phyloP scores from a whole-genome alignment of 2,329 filamentous ascomycete genomes.

The Ceratocystis albifundus region DNA sequence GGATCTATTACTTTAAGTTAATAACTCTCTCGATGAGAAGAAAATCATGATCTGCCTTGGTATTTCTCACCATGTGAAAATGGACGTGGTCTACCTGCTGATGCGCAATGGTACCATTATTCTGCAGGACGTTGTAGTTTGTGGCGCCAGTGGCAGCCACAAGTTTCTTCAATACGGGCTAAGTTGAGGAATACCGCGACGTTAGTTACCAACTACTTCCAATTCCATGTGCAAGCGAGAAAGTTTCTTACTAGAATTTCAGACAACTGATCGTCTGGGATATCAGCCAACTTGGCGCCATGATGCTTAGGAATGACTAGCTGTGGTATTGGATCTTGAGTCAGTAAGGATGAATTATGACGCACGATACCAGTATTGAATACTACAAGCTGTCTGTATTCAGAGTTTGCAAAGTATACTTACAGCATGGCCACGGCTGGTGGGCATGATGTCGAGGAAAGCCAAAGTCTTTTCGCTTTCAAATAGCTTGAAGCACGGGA shows the following conservation, averaged over 20 bases:
- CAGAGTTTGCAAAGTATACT: constrained; percentile 28
- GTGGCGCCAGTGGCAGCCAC: constrained; percentile 61
- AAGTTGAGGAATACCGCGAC: background rate
- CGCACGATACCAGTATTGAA: background rate
- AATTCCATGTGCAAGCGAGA: too few species aligned
- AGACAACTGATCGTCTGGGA: constrained; percentile 73
- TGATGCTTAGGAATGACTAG: constrained; percentile 95
- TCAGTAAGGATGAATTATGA: background rate
- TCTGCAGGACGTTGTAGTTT: constrained; percentile 91
- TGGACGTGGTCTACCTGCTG: constrained; percentile 91
- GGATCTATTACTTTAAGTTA: constrained; percentile 49
- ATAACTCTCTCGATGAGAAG: background rate
- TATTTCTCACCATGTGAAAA: constrained; percentile 67
- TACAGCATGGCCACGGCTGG: constrained; percentile 83
- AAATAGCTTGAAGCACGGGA: constrained; percentile 91
- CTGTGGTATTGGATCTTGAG: constrained; percentile 40
- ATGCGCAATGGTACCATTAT: constrained; percentile 85
- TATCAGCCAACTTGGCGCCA: constrained; percentile 80
- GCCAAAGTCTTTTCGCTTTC: constrained; percentile 89
- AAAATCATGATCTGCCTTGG: background rate
- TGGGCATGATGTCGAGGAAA: constrained; percentile 89
- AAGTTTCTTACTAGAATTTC: constrained; percentile 58
- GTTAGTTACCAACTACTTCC: background rate
- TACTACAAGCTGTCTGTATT: background rate
- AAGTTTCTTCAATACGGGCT: constrained; percentile 79